Evolutionary conservation across 2,329 filamentous ascomycete species (phyloP), one percentile per base, ranked within the genome.

Genomic region (Lachnellula suecica): DNA sequence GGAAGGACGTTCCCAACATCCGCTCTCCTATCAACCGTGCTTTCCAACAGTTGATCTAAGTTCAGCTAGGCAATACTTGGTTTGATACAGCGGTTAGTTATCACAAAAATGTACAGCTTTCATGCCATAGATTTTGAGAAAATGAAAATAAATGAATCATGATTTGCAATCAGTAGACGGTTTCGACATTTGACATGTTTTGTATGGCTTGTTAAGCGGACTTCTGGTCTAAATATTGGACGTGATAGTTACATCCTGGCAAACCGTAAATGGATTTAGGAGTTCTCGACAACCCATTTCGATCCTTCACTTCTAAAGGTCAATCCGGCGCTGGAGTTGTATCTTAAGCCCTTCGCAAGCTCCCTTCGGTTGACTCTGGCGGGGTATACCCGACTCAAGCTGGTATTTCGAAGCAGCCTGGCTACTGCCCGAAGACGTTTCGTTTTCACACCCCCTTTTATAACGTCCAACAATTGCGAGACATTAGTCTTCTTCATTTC

Each of bases 11-110:
- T 27, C 79, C 89, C 71, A 92, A 93, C 77, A 81, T 97, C 69
- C 91, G 94, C 74, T 97, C 92, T 50, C 93, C 94, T 62, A 74
- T 99, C 77, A 96, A 97, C 85, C 89, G 91, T 72, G 94, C 94
- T 68, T 99, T 99, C 85, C 83, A 94, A 79, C 92, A 99, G 79
- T 82, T 97, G 67, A 89, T 96, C 75, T 97, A 94, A 80, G 63
- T 35, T 17, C 15, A 17, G 31, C 31, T 34, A 35, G 31, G 31
- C 31, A 35, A 17, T 35, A n/a, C n/a, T n/a, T n/a, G n/a, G n/a
- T n/a, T 25, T 34, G 15, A 31, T 41, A 24, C 42, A 49, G 43
- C 35, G 49, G 31, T 11, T n/a, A 20, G 20, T 22, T 24, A 24
- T 25, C 19, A n/a, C 27, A 22, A 43, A 43, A n/a, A 24, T 53